Evolutionary conservation across 2,329 filamentous ascomycete species (phyloP).

Genomic region (Colletotrichum ledebouriae): DNA sequence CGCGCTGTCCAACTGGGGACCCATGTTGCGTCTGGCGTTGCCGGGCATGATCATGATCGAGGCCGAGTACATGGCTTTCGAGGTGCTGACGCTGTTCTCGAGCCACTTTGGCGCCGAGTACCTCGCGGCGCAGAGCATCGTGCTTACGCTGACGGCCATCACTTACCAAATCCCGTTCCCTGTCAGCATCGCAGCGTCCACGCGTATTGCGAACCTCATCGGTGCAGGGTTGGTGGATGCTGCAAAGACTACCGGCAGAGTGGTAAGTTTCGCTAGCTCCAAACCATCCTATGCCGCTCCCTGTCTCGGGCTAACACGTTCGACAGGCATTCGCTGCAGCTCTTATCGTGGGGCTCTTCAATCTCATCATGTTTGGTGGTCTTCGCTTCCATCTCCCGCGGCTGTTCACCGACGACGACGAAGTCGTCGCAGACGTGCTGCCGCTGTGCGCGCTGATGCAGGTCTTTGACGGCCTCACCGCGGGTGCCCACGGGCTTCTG

Average conservation of each 20-base stretch:
- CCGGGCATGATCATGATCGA: constrained; percentile 95
- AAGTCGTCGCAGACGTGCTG: constrained; percentile 78
- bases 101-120: constrained; percentile 83
- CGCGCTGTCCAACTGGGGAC: constrained; percentile 82
- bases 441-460: constrained; percentile 91
- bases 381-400: constrained; percentile 81
- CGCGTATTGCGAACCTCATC: constrained; percentile 91
- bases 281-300: background rate
- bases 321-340: constrained; percentile 70
- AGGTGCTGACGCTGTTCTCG: constrained; percentile 86
- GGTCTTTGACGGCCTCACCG: constrained; percentile 85
- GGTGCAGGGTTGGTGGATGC: constrained; percentile 86
- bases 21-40: constrained; percentile 87
- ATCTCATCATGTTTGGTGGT: constrained; percentile 76
- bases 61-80: constrained; percentile 93
- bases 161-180: constrained; percentile 95
- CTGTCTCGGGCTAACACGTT: constrained; percentile 45
- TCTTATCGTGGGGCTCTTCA: constrained; percentile 81
- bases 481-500: constrained; percentile 86
- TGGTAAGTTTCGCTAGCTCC: constrained; percentile 61
- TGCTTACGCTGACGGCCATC: constrained; percentile 82
- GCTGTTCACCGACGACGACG: constrained; percentile 81
- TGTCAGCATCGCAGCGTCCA: constrained; percentile 88
- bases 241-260: constrained; percentile 83
- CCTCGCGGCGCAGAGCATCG: constrained; percentile 88